Conservation (phyloP, 1,139 yeast species). For the Sugiyamaella novakii region DNA sequence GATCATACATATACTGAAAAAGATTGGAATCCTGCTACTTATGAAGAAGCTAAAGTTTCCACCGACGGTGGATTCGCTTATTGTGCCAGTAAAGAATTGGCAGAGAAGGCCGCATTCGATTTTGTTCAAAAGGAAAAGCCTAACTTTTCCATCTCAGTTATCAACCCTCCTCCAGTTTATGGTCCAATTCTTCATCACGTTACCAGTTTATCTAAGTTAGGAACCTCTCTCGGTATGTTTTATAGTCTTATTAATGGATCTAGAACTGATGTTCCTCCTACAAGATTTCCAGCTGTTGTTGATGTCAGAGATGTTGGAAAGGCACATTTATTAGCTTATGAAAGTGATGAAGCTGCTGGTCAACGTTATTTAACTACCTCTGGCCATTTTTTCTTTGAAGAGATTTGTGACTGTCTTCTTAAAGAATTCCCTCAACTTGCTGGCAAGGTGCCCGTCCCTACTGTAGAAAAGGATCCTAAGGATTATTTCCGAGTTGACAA, state of each 20-base stretch:
- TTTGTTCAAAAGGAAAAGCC: conserved; percentile 44
- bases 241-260: conserved; percentile 28
- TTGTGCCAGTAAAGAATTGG: conserved; percentile 29
- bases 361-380: conserved; percentile 48
- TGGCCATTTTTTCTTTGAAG: conserved; percentile 42
- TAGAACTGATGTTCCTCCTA: conserved; percentile 24
- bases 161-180: conserved; percentile 52
- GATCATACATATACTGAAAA: conserved; percentile 16
- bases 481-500: conserved; percentile 8
- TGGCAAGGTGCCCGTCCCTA: conserved; percentile 36
- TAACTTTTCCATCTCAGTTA: conserved; percentile 46
- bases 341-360: conserved; percentile 40
- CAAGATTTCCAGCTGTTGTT: conserved; percentile 33
- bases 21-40: conserved; percentile 18
- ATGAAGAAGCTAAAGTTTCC: conserved; percentile 12
- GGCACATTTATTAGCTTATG: conserved; percentile 52
- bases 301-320: conserved; percentile 59
- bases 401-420: conserved; percentile 44
- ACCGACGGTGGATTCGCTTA: conserved; percentile 8
- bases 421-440: conserved; percentile 43
- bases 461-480: not conserved
- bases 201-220: conserved; percentile 32
- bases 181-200: conserved; percentile 49
- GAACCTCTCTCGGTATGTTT: conserved; percentile 21
- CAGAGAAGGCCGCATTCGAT: conserved; percentile 52